Percentiles rank a stretch among this genome's conserved stretches.
Evolutionary conservation across 169 alveolate genomes (phyloP).

Genomic region (Pseudocohnilembus persalinus): DNA sequence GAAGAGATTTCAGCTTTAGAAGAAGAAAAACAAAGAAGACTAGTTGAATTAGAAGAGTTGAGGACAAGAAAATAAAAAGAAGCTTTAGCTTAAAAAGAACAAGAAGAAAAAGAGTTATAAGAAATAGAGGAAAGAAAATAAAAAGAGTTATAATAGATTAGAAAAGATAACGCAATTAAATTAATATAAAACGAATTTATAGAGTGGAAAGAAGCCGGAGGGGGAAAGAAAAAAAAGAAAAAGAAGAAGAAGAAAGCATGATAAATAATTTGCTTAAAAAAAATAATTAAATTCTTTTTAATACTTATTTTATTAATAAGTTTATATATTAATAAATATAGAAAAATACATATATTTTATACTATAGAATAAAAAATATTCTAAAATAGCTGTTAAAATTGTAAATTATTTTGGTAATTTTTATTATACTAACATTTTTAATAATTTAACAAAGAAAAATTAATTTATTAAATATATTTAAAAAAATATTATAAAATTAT

Average conservation of each 20-base stretch:
- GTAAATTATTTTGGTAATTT: too few species aligned
- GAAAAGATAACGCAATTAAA: slow-evolving; percentile 46
- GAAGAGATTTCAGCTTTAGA: not conserved
- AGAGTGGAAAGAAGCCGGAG: slow-evolving; percentile 49
- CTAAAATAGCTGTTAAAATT: too few species aligned
- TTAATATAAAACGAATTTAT: slow-evolving; percentile 38
- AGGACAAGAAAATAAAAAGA: slow-evolving; percentile 35
- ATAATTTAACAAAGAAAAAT: too few species aligned
- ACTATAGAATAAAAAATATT: not conserved
- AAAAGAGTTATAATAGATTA: slow-evolving; percentile 28
- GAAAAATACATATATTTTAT: too few species aligned
- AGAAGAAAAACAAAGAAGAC: not conserved
- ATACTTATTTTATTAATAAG: too few species aligned
- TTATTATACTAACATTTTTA: too few species aligned
- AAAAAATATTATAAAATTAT: too few species aligned
- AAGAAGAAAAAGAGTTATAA: slow-evolving; percentile 38
- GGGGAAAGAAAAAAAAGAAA: slow-evolving; percentile 42
- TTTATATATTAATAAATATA: too few species aligned
- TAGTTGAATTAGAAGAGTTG: slow-evolving; percentile 33
- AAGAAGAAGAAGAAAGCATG: slow-evolving; percentile 27
- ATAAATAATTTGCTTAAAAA: too few species aligned
- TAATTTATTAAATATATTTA: too few species aligned
- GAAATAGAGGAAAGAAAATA: slow-evolving; percentile 24
- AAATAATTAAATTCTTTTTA: not conserved
- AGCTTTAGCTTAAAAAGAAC: slow-evolving; percentile 23